Evolutionary conservation across 768 basidiomycete species (phyloP), one percentile per base, ranked within the genome.

Genomic region (Suillus plorans): DNA sequence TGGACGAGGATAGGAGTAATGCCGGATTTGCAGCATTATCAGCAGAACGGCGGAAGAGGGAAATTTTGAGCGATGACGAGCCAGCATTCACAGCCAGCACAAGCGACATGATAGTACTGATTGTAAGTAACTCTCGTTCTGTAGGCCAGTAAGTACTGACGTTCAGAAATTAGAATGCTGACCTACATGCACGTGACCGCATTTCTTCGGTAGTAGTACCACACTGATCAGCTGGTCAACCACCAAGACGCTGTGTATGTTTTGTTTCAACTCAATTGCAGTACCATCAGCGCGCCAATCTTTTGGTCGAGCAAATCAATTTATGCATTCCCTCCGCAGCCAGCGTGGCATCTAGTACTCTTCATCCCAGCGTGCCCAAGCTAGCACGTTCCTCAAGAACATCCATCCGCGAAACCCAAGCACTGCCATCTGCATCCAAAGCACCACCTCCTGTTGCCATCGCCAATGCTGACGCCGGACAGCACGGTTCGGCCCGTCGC

Each of bases 31-130:
- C 70, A 55, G 77, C 71, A 62, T 68, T 67, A 1, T 72, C 66
- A 22, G 67, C 63, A 36, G 69, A 68, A 36, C 79, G 72, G 47
- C 73, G 69, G 70, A 84, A 95, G 53, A 95, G 83, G 14, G 90
- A 87, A 53, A 91, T 85, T 78, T 94, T 95, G 78, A 95, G 87
- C 6, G 92, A 94, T 2, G 92, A 94, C 0, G 92, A 93, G 45
- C 92, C 92, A 6, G 92, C 86, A 69, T 94, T 94, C 67, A 89
- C 81, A 4, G 92, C 81, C 31, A 94, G 86, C 62, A 92, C 84
- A 66, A 86, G 77, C 22, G 69, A 69, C 76, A 70, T 73, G 63
- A 34, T 61, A 25, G 52, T 34, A 25, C 9, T 59, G 22, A 41
- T 41, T 59, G 25, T 41, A 13, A 39, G 39, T 41, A 58, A 25